Percentiles rank a stretch among this genome's conserved stretches.
Evolutionary conservation across 345 rosid genomes (phyloP).

Genomic region (Lepidium sativum): DNA sequence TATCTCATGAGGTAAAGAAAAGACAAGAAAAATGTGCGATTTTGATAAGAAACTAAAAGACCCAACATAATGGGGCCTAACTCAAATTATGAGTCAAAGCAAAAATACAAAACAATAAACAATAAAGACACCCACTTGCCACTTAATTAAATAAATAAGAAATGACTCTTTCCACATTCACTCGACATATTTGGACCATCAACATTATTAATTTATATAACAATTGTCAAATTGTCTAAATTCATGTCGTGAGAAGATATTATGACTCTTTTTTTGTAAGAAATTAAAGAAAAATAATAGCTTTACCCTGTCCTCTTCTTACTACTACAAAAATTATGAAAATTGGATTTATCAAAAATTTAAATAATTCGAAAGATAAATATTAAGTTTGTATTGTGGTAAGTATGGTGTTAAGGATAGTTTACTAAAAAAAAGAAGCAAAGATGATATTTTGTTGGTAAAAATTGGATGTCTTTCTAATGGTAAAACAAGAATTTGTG

Average conservation of each 20-base stretch:
- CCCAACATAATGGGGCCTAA: constrained; percentile 11
- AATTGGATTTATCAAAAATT: background rate
- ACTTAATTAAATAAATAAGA: background rate
- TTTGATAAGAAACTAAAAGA: constrained; percentile 10
- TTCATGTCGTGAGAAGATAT: constrained; percentile 4
- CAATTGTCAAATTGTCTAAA: constrained; percentile 5
- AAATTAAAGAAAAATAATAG: background rate
- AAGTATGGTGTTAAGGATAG: background rate
- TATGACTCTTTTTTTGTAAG: too few relatives aligned
- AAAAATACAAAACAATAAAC: background rate
- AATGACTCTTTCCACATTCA: background rate
- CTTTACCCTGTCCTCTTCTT: background rate
- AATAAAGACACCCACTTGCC: constrained; percentile 1
- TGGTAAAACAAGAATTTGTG: background rate
- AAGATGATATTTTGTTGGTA: background rate
- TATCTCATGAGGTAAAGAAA: constrained; percentile 9
- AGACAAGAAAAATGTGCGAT: constrained; percentile 13
- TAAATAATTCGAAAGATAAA: background rate
- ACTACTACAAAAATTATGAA: background rate
- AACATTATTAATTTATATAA: background rate
- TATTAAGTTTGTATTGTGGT: background rate
- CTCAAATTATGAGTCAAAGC: background rate
- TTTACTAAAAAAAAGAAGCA: background rate
- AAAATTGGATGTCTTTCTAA: too few relatives aligned
- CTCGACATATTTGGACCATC: background rate